A percentile compares a stretch with the other conserved stretches of the same genome.
Conservation (phyloP, 2,329 filamentous ascomycete genomes). For the Chaetomium olivaceum region DNA sequence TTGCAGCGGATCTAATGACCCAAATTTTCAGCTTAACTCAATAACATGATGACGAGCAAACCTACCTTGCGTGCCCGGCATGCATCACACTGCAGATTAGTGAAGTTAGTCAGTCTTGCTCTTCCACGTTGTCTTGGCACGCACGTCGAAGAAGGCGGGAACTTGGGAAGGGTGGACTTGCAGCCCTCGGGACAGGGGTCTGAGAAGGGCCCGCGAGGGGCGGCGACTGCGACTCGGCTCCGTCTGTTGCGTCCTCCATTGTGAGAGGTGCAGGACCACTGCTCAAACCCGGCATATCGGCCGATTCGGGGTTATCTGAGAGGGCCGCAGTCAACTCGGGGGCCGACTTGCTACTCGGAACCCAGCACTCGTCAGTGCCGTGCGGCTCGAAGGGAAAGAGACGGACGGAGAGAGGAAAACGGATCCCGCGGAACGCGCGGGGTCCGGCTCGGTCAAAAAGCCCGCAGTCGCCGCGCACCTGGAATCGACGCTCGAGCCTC, state of each 20-base stretch:
- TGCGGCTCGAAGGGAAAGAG: neutral
- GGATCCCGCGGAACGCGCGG: conserved; percentile 24
- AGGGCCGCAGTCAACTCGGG: neutral
- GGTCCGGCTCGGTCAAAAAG: neutral
- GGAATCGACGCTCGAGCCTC: neutral
- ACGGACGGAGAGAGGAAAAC: neutral
- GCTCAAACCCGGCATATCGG: neutral
- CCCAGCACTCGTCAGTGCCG: neutral
- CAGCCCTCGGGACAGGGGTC: conserved; percentile 26
- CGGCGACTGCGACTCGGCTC: conserved; percentile 8
- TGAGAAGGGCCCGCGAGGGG: neutral
- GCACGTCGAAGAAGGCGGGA: neutral
- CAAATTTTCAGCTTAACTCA: neutral
- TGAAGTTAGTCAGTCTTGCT: neutral
- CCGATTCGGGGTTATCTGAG: neutral
- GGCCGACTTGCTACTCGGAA: neutral
- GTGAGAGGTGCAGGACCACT: neutral
- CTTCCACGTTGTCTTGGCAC: neutral
- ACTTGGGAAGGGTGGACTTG: conserved; percentile 16
- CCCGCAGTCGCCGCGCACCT: no score
- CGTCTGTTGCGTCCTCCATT: conserved; percentile 13
- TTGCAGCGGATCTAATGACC: conserved; percentile 38
- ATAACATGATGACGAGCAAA: neutral
- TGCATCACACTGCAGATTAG: conserved; percentile 25
- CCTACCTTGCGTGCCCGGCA: conserved; percentile 28